Conservation (phyloP, 768 basidiomycete genomes). For the Dioszegia aurantiaca region DNA sequence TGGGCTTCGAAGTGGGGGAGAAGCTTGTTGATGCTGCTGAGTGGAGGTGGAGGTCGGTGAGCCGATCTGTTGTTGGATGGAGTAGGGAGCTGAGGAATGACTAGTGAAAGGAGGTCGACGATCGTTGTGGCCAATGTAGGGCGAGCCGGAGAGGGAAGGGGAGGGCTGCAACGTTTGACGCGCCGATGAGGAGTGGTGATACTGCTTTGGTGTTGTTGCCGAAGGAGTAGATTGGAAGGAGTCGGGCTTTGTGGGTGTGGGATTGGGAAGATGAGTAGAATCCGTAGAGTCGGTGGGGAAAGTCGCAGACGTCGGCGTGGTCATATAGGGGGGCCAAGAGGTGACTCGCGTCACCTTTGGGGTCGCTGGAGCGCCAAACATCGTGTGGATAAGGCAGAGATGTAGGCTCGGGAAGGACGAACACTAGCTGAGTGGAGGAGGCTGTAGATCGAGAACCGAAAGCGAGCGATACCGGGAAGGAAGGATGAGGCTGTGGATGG, state of each 20-base stretch:
- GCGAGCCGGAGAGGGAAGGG: constrained; percentile 12
- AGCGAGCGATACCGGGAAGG: neutral
- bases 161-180: neutral
- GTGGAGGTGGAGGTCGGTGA: constrained; percentile 2
- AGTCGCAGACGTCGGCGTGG: constrained; percentile 8
- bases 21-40: too few relatives aligned
- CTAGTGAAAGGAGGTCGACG: neutral
- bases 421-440: neutral
- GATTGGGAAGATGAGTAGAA: constrained; percentile 14
- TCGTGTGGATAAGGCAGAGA: constrained; percentile 13
- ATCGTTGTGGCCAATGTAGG: constrained; percentile 5
- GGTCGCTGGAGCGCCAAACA: constrained; percentile 22
- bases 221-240: constrained; percentile 13
- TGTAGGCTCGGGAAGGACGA: constrained; percentile 7
- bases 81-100: constrained; percentile 4
- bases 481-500: constrained; percentile 8
- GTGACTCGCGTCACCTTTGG: constrained; percentile 16
- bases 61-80: constrained; percentile 5
- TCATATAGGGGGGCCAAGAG: constrained; percentile 25
- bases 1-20: constrained; percentile 2
- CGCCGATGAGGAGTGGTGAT: neutral
- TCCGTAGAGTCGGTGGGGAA: constrained; percentile 13
- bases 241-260: constrained; percentile 9
- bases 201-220: neutral
- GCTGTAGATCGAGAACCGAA: neutral